These are phyloP conservation scores for Pyrus communis DNA, from an alignment of 306 rosid species.

Conservation along the genomic window DNA sequence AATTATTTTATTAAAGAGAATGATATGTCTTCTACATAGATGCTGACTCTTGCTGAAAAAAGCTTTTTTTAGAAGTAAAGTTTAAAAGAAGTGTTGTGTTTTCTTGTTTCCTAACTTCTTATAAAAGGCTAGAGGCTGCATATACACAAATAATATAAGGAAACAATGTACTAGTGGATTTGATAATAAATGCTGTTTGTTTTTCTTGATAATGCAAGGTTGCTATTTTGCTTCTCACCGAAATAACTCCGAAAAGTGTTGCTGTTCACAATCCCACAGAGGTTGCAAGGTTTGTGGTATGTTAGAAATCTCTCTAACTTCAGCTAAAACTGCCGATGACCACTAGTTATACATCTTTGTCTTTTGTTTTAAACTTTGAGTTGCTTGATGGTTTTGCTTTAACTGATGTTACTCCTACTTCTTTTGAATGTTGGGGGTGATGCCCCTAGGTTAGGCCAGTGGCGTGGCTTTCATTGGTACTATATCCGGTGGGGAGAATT, in stretches of 20 bases:
- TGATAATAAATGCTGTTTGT: not conserved
- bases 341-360: conserved; percentile 2
- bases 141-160: not conserved
- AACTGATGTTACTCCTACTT: conserved; percentile 11
- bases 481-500: conserved; percentile 92
- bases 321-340: not conserved
- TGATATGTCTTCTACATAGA: not conserved
- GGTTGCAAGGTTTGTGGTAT: conserved; percentile 96
- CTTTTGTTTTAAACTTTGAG: conserved; percentile 2
- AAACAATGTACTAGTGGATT: not conserved
- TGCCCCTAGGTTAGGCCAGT: conserved; percentile 93
- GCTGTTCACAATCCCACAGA: conserved; percentile 97
- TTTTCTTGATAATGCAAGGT: conserved; percentile 48
- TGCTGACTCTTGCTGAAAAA: not conserved
- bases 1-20: not conserved
- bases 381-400: not conserved
- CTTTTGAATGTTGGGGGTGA: conserved; percentile 15
- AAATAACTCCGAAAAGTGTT: conserved; percentile 95
- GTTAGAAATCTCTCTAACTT: conserved; percentile 13
- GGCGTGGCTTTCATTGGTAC: conserved; percentile 93
- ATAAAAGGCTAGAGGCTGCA: not conserved
- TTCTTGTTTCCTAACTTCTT: not conserved
- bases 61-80: not conserved
- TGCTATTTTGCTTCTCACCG: conserved; percentile 96
- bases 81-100: not conserved